phyloP scores from a whole-genome alignment of 164 flowering plant genomes.

The Taxillus chinensis region DNA sequence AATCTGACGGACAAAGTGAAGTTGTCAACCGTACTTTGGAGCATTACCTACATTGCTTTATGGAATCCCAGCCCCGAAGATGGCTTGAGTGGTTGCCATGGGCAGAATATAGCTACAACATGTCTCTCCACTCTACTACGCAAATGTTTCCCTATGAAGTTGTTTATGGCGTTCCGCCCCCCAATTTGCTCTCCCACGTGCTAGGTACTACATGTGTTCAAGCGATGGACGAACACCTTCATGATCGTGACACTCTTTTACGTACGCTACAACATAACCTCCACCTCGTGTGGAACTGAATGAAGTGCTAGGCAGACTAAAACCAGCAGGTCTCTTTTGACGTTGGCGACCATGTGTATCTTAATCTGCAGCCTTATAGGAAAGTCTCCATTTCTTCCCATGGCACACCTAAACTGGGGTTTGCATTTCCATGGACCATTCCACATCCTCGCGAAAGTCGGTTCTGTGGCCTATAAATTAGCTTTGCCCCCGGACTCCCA shows the following conservation, averaged over 20 bases:
- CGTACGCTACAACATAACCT: background rate
- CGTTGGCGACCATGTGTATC: background rate
- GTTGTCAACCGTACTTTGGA: too few species aligned
- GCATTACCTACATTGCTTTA: background rate
- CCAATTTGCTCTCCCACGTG: background rate
- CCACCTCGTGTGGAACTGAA: background rate
- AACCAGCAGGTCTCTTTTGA: background rate
- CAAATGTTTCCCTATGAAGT: background rate
- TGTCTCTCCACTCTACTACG: background rate
- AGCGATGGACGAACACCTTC: background rate
- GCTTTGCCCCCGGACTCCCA: too few species aligned
- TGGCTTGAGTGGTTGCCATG: background rate
- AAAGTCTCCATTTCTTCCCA: background rate
- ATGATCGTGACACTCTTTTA: background rate
- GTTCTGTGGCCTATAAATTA: too few species aligned
- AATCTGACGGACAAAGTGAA: too few species aligned
- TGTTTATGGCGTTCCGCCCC: too few species aligned
- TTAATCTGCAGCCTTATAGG: too few species aligned
- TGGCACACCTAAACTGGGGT: background rate
- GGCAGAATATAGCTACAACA: background rate
- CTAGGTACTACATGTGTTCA: background rate
- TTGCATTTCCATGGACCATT: background rate
- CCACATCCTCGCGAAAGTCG: background rate
- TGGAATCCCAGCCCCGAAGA: background rate
- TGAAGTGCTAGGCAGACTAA: background rate